Percentiles rank a stretch among this genome's conserved stretches.
These are phyloP conservation scores for Claviceps sp. DNA, from an alignment of 2,329 filamentous ascomycete species.

Conservation along the genomic window DNA sequence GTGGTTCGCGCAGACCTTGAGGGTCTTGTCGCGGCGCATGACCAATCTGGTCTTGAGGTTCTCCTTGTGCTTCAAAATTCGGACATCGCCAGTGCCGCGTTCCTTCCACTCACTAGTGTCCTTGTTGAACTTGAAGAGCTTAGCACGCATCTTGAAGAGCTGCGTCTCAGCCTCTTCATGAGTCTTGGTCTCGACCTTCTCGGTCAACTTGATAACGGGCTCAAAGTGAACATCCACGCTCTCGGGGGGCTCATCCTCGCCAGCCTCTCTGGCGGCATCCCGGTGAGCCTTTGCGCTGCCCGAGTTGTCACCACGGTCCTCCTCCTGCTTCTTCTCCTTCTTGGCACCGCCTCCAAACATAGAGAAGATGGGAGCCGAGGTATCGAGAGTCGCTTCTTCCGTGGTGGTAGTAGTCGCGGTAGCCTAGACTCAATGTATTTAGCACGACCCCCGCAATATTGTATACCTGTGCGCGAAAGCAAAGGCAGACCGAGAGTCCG, in stretches of 20 bases:
- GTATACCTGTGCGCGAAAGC: neutral
- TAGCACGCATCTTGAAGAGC: slow-evolving; percentile 98
- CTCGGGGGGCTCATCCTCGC: slow-evolving; percentile 65
- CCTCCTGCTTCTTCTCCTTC: slow-evolving; percentile 87
- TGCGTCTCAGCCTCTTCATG: slow-evolving; percentile 98
- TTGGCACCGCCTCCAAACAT: slow-evolving; percentile 98
- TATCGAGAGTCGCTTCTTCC: slow-evolving; percentile 23
- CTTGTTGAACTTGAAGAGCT: slow-evolving; percentile 96
- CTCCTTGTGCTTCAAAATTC: slow-evolving; percentile 96
- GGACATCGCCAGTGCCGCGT: slow-evolving; percentile 90
- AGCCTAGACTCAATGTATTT: neutral
- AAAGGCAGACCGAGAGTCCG: neutral
- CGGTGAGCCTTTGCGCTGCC: slow-evolving; percentile 75
- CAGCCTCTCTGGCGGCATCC: slow-evolving; percentile 45
- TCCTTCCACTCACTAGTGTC: slow-evolving; percentile 97
- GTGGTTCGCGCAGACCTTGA: slow-evolving; percentile 99
- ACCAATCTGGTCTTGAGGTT: slow-evolving; percentile 95
- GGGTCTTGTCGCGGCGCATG: slow-evolving; percentile 98
- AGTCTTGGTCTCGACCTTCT: slow-evolving; percentile 94
- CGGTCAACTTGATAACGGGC: slow-evolving; percentile 87
- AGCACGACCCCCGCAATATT: neutral
- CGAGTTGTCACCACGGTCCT: slow-evolving; percentile 74
- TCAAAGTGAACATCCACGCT: slow-evolving; percentile 94
- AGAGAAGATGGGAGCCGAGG: slow-evolving; percentile 66
- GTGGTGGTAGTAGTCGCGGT: slow-evolving; percentile 10